Percentiles rank a stretch among this genome's conserved stretches.
phyloP scores from a whole-genome alignment of 2,329 filamentous ascomycete species.

The Nigrograna mackinnonii region DNA sequence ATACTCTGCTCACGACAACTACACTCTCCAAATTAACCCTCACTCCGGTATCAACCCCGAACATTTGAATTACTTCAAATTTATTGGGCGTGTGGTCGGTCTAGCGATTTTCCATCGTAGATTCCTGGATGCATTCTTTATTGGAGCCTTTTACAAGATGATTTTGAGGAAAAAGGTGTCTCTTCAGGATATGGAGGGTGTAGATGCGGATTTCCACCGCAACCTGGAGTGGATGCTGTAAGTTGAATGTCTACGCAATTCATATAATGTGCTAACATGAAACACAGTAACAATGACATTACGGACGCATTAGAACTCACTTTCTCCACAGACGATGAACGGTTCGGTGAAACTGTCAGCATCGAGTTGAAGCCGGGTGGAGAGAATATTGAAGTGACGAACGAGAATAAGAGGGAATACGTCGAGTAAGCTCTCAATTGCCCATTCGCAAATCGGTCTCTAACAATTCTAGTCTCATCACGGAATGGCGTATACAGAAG shows the following conservation, averaged over 20 bases:
- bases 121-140: slow-evolving; percentile 98
- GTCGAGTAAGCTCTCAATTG: slow-evolving; percentile 68
- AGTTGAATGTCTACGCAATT: slow-evolving; percentile 26
- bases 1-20: slow-evolving; percentile 99
- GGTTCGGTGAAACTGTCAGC: slow-evolving; percentile 91
- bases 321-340: slow-evolving; percentile 95
- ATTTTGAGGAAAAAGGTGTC: slow-evolving; percentile 90
- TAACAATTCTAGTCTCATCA: slow-evolving; percentile 69
- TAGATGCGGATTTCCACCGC: slow-evolving; percentile 96
- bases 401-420: slow-evolving; percentile 99
- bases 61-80: slow-evolving; percentile 99
- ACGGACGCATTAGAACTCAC: slow-evolving; percentile 93
- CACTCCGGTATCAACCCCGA: slow-evolving; percentile 99
- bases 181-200: slow-evolving; percentile 96
- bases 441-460: not conserved
- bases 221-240: slow-evolving; percentile 93
- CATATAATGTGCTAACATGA: slow-evolving; percentile 10
- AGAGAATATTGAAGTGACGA: slow-evolving; percentile 91
- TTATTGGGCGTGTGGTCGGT: slow-evolving; percentile 96
- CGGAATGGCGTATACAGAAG: slow-evolving; percentile 99
- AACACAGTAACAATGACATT: slow-evolving; percentile 82
- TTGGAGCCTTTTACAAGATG: slow-evolving; percentile 99
- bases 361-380: slow-evolving; percentile 93
- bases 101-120: slow-evolving; percentile 97
- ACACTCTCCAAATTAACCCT: slow-evolving; percentile 98